Evolutionary conservation across 2,329 filamentous ascomycete species (phyloP).

Genomic region (Sarocladium oryzae): DNA sequence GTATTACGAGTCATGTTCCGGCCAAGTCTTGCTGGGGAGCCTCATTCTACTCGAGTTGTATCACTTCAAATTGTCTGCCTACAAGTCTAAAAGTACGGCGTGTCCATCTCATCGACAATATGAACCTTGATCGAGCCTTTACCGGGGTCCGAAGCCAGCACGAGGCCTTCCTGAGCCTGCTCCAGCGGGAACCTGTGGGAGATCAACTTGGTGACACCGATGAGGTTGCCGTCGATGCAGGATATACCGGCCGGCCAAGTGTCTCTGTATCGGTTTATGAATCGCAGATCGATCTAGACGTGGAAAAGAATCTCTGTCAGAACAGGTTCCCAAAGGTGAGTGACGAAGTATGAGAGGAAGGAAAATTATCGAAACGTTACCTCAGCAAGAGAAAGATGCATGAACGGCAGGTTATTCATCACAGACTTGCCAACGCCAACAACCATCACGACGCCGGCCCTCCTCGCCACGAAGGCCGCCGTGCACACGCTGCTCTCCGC

Average conservation of each 20-base stretch:
- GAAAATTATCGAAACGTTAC: too few relatives aligned
- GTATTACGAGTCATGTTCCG: too few relatives aligned
- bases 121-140: constrained; percentile 31
- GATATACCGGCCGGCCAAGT: constrained; percentile 63
- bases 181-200: constrained; percentile 59
- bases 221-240: constrained; percentile 49
- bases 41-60: too few relatives aligned
- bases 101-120: constrained; percentile 18
- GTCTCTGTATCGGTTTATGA: constrained; percentile 65
- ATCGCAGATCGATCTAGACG: constrained; percentile 55
- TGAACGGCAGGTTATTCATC: constrained; percentile 62
- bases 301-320: background rate
- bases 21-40: too few relatives aligned
- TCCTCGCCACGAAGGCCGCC: constrained; percentile 48
- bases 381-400: constrained; percentile 45
- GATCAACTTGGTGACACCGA: constrained; percentile 53
- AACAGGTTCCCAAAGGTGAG: too few relatives aligned
- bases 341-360: too few relatives aligned
- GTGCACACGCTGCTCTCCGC: constrained; percentile 54
- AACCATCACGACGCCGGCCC: constrained; percentile 55
- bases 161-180: constrained; percentile 42
- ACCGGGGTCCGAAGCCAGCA: constrained; percentile 25
- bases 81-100: background rate
- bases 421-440: constrained; percentile 54
- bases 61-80: too few relatives aligned